Evolutionary conservation across 495 filamentous ascomycete genomes (phyloP), one percentile per base, ranked within the genome.

Genomic region (Podospora pseudocomata): DNA sequence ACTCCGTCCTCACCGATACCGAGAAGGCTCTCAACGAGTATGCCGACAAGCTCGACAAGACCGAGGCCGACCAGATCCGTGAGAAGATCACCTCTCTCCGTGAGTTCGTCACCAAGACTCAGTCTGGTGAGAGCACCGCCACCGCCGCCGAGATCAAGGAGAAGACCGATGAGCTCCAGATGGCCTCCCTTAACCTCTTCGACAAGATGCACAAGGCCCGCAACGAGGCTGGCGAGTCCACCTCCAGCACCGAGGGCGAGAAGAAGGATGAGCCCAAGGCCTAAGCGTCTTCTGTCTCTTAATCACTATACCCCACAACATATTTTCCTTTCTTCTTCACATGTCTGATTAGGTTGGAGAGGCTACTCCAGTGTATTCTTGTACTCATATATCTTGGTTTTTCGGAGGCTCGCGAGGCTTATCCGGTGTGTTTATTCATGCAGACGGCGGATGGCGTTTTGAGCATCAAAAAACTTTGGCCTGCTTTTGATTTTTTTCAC

Each of bases 181-280:
- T 89, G 76, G 92, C 95, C 68, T 94, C 91, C 83, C 86, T 99
- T 83, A 96, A 90, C 80, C 88, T 98, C 72, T 99, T 99, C 81
- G 95, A 98, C 85, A 97, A 99, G 90, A 97, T 99, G 92, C 95
- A 99, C 89, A 96, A 96, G 86, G 93, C 96, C 62, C 88, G 92
- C 71, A 74, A 80, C 71, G 92, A 94, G 85, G 74, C 80, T 6
- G 72, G 80, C 67, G 86, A 91, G 80, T 30, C 66, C 32, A 64
- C 76, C 75, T 65, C 67, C 60, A 79, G 86, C 79, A 81, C 87
- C 67, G 90, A 94, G 81, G 89, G 90, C 69, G 93, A 97, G 88
- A 96, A 93, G 84, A 95, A 96, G 86, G 81, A 83, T 60, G 80
- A 83, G 76, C 74, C 78, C 82, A 86, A 86, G 80, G 65, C 69